A percentile compares a stretch with the other conserved stretches of the same genome.
Evolutionary conservation across 768 basidiomycete genomes (phyloP).

Genomic region (Arthromyces matolae): DNA sequence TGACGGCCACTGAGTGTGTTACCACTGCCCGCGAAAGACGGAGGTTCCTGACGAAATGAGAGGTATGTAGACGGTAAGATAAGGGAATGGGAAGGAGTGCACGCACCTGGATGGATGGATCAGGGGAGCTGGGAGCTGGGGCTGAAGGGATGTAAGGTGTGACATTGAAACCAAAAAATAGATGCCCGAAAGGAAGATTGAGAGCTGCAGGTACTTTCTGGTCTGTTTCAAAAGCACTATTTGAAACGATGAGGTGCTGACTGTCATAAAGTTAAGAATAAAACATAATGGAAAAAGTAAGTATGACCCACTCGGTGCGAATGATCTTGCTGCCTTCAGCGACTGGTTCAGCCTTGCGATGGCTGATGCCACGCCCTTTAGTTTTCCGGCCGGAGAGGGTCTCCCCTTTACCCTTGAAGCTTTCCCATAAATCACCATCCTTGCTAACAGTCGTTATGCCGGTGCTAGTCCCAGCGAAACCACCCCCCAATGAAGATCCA

Average conservation of each 20-base stretch:
- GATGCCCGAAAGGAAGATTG: constrained; percentile 85
- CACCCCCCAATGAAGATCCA: constrained; percentile 67
- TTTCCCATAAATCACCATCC: constrained; percentile 85
- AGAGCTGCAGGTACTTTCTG: constrained; percentile 85
- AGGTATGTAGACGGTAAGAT: constrained; percentile 6
- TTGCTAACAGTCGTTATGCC: constrained; percentile 58
- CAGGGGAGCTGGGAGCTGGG: constrained; percentile 28
- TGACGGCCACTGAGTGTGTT: constrained; percentile 59
- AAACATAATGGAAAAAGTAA: constrained; percentile 10
- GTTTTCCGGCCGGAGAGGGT: constrained; percentile 88
- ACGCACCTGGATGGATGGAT: constrained; percentile 5
- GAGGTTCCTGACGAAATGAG: constrained; percentile 29
- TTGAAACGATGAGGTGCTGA: constrained; percentile 80
- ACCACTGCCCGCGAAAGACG: constrained; percentile 63
- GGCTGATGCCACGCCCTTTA: constrained; percentile 90
- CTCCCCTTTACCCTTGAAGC: constrained; percentile 94
- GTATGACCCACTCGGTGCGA: constrained; percentile 74
- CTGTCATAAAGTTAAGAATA: too few relatives aligned
- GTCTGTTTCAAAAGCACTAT: constrained; percentile 68
- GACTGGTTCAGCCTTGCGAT: constrained; percentile 77
- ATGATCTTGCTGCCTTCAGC: constrained; percentile 83
- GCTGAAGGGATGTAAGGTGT: constrained; percentile 59
- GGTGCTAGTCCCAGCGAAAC: constrained; percentile 51
- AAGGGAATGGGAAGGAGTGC: background rate
- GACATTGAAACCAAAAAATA: constrained; percentile 95